Evolutionary conservation across 2,329 filamentous ascomycete species (phyloP).

Genomic region (Periconia sp.): DNA sequence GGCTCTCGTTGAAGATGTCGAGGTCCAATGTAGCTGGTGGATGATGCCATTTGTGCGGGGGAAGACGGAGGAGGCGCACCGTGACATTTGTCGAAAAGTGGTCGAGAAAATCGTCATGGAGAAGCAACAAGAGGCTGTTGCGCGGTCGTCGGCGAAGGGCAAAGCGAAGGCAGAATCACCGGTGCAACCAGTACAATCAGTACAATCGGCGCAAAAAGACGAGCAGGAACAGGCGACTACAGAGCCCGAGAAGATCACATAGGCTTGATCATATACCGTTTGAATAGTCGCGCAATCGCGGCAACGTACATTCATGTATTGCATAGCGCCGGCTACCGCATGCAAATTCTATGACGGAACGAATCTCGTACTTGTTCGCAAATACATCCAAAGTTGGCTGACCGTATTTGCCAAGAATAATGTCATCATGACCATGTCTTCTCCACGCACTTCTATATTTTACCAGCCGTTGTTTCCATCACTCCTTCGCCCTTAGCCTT

Average conservation of each 20-base stretch:
- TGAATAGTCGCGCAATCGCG: too few species aligned
- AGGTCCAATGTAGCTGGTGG: slow-evolving; percentile 40
- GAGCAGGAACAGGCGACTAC: slow-evolving; percentile 15
- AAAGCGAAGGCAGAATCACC: slow-evolving; percentile 20
- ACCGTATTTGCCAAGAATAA: too few species aligned
- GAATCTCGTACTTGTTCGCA: too few species aligned
- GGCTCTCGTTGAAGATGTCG: slow-evolving; percentile 44
- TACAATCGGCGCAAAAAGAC: slow-evolving; percentile 20
- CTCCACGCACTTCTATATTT: not conserved
- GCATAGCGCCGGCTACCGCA: too few species aligned
- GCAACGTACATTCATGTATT: too few species aligned
- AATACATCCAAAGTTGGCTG: too few species aligned
- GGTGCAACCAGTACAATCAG: not conserved
- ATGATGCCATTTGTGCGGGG: slow-evolving; percentile 44
- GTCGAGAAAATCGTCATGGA: slow-evolving; percentile 38
- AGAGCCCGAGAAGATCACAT: slow-evolving; percentile 29
- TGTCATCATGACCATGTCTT: too few species aligned
- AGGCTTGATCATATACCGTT: slow-evolving; percentile 20
- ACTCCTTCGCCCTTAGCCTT: slow-evolving; percentile 7
- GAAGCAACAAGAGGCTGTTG: slow-evolving; percentile 24
- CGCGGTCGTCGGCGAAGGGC: slow-evolving; percentile 20
- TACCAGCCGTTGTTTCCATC: not conserved
- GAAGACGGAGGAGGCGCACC: slow-evolving; percentile 41
- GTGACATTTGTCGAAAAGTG: slow-evolving; percentile 40
- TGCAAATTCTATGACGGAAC: too few species aligned